Conservation (phyloP, 768 basidiomycete genomes). For the Russula dissimulans region DNA sequence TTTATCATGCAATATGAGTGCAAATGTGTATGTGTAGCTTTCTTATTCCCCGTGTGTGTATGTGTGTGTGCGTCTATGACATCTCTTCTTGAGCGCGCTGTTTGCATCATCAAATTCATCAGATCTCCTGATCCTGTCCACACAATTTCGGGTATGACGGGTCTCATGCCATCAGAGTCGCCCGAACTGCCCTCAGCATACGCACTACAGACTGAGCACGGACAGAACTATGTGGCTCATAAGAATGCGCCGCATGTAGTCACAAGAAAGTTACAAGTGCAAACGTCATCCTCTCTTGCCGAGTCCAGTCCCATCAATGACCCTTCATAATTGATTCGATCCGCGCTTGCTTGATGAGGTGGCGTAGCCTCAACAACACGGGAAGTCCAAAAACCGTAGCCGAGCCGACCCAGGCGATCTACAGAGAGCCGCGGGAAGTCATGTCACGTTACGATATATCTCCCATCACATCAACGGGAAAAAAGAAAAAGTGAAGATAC, state of each 20-base stretch:
- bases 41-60: background rate
- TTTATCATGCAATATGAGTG: background rate
- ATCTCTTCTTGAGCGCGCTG: background rate
- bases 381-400: conserved; percentile 50
- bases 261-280: background rate
- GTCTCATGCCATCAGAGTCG: no score
- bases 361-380: conserved; percentile 43
- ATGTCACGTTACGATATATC: no score
- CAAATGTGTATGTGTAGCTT: background rate
- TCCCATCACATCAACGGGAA: background rate
- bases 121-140: no score
- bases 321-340: conserved; percentile 79
- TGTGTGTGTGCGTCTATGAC: background rate
- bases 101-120: no score
- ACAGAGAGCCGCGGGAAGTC: background rate
- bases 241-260: no score
- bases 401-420: conserved; percentile 46
- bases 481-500: conserved; percentile 24
- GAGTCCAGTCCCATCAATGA: conserved; percentile 27
- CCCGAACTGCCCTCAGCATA: no score
- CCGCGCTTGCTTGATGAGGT: conserved; percentile 52
- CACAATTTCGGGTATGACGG: no score
- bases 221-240: no score
- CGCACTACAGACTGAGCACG: no score
- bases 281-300: background rate